phyloP scores from a whole-genome alignment of 371 early-diverging fungal species.

The Smittium culicis region DNA sequence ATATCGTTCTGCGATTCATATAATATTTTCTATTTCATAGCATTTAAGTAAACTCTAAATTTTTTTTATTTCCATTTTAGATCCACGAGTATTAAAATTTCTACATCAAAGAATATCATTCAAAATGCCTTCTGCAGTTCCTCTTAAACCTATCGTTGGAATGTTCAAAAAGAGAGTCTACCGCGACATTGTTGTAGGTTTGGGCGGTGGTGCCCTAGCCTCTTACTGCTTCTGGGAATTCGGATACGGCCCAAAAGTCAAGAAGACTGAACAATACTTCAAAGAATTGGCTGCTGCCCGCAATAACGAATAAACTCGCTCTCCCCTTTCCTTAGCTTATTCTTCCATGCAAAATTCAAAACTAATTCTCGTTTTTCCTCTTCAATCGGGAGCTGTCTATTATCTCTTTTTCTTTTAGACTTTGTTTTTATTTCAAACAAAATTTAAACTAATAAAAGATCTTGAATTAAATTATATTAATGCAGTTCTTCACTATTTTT shows the following conservation, averaged over 20 bases:
- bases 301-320: background rate
- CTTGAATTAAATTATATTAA: too few relatives aligned
- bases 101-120: background rate
- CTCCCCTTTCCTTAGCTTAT: too few relatives aligned
- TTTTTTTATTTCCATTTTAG: background rate
- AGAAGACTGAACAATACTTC: slow-evolving; percentile 7
- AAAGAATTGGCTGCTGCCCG: background rate
- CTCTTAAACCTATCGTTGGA: slow-evolving; percentile 30
- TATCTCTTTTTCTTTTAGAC: too few relatives aligned
- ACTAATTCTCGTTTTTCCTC: too few relatives aligned
- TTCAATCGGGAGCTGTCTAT: too few relatives aligned
- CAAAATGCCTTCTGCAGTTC: slow-evolving; percentile 29
- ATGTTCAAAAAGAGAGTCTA: slow-evolving; percentile 25
- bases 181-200: slow-evolving; percentile 26
- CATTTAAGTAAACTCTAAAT: too few relatives aligned
- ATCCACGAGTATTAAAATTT: background rate
- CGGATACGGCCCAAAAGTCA: background rate
- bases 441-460: too few relatives aligned
- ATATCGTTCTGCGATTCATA: too few relatives aligned
- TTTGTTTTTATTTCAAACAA: too few relatives aligned
- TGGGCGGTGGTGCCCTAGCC: slow-evolving; percentile 18
- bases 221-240: slow-evolving; percentile 30
- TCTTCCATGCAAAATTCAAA: too few relatives aligned
- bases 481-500: too few relatives aligned
- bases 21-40: too few relatives aligned